Evolutionary conservation across 2,329 filamentous ascomycete genomes (phyloP), one percentile per base, ranked within the genome.

Genomic region (Colletotrichum abscissum): DNA sequence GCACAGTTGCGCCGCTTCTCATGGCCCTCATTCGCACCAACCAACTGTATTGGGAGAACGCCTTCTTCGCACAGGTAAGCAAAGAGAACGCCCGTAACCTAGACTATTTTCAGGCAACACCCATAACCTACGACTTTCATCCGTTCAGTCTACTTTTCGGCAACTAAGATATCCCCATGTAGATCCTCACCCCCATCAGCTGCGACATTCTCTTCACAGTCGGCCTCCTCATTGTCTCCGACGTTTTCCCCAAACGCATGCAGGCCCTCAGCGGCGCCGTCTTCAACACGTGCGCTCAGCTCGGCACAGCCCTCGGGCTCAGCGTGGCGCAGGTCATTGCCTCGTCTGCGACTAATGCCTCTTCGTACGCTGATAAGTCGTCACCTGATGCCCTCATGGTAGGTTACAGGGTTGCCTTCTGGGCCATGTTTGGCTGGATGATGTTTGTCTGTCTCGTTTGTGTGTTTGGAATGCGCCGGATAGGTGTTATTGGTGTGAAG

Each of bases 251-350:
- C 0, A 79, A 83, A 0, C 81, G 88, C 19, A 87, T 84, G 2
- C 89, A 92, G 70, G 88, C 87, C 0, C 81, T 92, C 0, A 90
- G 88, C 0, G 89, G 90, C 0, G 89, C 86, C 0, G 88, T 92
- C 0, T 92, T 91, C 79, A 91, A 89, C 64, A 89, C 88, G 1
- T 83, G 88, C 1, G 84, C 85, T 0, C 88, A 91, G 67, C 88
- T 92, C 67, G 90, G 90, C 0, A 87, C 83, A 9, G 84, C 86
- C 0, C 80, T 90, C 0, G 88, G 88, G 0, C 76, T 90, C 42
- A 56, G 54, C 54, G 54, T 49, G 19, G 42, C 42, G 2, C 42
- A 49, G 19, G 42, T 49, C 8, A 49, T 49, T 49, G 42, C 54
- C 24, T 57, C 52, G 16, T 66, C 63, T 33, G 54, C 46, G 33